These are phyloP conservation scores for Phytophthora hibernalis DNA, from an alignment of 352 stramenopile species.

Conservation along the genomic window DNA sequence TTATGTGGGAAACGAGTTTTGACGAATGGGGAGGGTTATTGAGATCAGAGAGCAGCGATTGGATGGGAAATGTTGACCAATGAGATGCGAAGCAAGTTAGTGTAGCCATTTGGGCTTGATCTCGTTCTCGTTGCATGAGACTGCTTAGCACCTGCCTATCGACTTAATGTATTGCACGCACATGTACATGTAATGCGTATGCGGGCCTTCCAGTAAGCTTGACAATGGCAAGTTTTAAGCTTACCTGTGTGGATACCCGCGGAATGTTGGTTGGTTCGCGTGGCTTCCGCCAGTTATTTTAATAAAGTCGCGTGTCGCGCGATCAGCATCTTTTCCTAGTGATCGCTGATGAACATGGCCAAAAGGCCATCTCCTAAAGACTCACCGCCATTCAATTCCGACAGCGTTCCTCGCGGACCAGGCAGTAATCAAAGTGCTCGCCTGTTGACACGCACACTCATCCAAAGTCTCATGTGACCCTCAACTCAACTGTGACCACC, in stretches of 20 bases:
- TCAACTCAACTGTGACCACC: neutral
- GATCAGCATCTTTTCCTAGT: neutral
- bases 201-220: too few species aligned
- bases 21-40: slow-evolving; percentile 1
- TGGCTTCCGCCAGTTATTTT: neutral
- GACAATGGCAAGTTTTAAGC: too few species aligned
- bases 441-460: neutral
- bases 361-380: neutral
- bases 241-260: too few species aligned
- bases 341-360: neutral
- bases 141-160: neutral
- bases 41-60: neutral
- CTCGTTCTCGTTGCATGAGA: slow-evolving; percentile 7
- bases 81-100: neutral
- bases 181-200: too few species aligned
- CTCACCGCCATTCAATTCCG: neutral
- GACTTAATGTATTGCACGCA: neutral
- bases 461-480: neutral
- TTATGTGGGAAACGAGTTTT: neutral
- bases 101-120: neutral
- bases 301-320: neutral
- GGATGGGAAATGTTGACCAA: neutral
- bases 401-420: neutral
- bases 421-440: neutral
- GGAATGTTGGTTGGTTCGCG: neutral